These are phyloP conservation scores for Sporothrix brunneoviolacea DNA, from an alignment of 2,329 filamentous ascomycete genomes.

Conservation along the genomic window DNA sequence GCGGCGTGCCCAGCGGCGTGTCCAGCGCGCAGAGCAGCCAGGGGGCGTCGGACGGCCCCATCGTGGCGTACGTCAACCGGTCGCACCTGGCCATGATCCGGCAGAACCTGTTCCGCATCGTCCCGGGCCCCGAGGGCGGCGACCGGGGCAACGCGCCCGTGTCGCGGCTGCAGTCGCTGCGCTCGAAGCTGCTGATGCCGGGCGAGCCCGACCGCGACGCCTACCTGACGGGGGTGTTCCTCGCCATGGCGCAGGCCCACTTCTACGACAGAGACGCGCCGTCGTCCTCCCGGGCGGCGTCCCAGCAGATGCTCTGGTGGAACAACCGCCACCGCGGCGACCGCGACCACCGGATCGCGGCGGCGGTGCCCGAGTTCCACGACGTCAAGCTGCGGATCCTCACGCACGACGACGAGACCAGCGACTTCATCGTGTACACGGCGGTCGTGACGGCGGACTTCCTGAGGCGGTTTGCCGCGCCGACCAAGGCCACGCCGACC, in stretches of 20 bases:
- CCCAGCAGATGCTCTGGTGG: slow-evolving; percentile 22
- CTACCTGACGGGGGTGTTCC: slow-evolving; percentile 44
- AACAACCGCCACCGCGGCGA: slow-evolving; percentile 9
- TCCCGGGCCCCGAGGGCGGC: slow-evolving; percentile 32
- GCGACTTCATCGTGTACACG: slow-evolving; percentile 49
- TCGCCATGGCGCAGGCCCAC: slow-evolving; percentile 51
- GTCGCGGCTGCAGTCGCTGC: slow-evolving; percentile 38
- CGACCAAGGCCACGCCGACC: slow-evolving; percentile 29
- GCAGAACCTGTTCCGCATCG: slow-evolving; percentile 40
- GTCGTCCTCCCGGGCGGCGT: slow-evolving; percentile 15
- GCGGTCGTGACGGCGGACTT: slow-evolving; percentile 42
- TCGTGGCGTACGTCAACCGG: slow-evolving; percentile 44
- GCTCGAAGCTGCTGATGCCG: slow-evolving; percentile 42
- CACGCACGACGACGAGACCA: slow-evolving; percentile 41
- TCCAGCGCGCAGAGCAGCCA: slow-evolving; percentile 20
- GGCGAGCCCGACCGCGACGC: slow-evolving; percentile 44
- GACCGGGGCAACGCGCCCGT: slow-evolving; percentile 39
- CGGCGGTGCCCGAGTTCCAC: slow-evolving; percentile 28
- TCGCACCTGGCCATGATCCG: slow-evolving; percentile 40
- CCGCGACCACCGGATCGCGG: too few relatives aligned
- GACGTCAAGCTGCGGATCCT: slow-evolving; percentile 46
- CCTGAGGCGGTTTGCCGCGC: slow-evolving; percentile 44
- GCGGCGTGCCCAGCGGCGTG: too few relatives aligned
- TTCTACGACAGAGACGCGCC: slow-evolving; percentile 44
- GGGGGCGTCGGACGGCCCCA: slow-evolving; percentile 23